Percentiles rank a stretch among this genome's conserved stretches.
phyloP scores from a whole-genome alignment of 495 filamentous ascomycete genomes.

The Thozetella sp. region DNA sequence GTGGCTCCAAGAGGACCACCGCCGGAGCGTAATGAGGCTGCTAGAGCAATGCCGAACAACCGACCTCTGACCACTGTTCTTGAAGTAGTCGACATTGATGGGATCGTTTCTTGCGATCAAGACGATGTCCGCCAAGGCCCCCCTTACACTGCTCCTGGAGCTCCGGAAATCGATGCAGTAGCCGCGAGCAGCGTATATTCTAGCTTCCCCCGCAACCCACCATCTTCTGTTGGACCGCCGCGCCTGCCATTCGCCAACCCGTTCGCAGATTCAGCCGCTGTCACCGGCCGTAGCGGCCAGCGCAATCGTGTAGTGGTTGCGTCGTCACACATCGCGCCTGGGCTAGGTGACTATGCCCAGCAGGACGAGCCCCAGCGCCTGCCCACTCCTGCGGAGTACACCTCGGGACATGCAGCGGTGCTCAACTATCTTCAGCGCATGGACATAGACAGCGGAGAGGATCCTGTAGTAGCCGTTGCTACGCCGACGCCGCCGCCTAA shows the following conservation, averaged over 20 bases:
- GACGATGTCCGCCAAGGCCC: too few relatives aligned
- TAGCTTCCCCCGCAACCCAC: background rate
- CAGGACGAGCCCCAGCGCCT: background rate
- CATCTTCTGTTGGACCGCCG: background rate
- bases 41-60: background rate
- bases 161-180: background rate
- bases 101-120: too few relatives aligned
- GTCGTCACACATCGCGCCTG: too few relatives aligned
- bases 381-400: background rate
- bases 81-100: background rate
- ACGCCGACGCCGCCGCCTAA: too few relatives aligned
- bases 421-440: background rate
- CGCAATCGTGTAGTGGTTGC: background rate
- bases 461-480: too few relatives aligned
- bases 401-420: background rate
- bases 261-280: background rate
- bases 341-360: too few relatives aligned
- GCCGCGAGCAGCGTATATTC: background rate
- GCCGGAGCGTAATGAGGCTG: background rate
- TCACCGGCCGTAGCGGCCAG: background rate
- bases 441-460: too few relatives aligned
- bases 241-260: background rate
- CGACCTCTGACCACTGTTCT: background rate
- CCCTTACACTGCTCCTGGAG: background rate
- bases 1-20: too few relatives aligned